These are phyloP conservation scores for Barnettozyma wickerhamii DNA, from an alignment of 805 yeast species.

Conservation along the genomic window DNA sequence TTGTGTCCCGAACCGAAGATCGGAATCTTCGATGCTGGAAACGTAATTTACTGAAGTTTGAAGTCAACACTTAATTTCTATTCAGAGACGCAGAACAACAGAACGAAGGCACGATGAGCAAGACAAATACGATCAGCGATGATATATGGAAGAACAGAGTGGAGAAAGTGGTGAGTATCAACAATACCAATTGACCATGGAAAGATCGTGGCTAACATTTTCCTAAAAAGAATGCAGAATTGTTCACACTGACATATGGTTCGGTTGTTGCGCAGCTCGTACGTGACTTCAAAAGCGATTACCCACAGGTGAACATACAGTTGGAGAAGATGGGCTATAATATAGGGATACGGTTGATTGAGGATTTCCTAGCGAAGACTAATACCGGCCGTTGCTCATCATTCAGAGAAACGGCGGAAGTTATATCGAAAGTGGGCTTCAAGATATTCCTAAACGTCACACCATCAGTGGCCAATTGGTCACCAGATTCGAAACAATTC, in stretches of 20 bases:
- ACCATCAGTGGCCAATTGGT: slow-evolving; percentile 75
- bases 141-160: slow-evolving; percentile 88
- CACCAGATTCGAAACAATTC: slow-evolving; percentile 69
- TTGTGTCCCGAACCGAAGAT: slow-evolving; percentile 4
- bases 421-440: slow-evolving; percentile 82
- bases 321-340: slow-evolving; percentile 92
- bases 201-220: not conserved
- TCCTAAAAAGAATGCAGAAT: slow-evolving; percentile 73
- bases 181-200: no score
- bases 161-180: slow-evolving; percentile 68
- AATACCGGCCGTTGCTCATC: slow-evolving; percentile 78
- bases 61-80: not conserved
- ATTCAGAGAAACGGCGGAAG: slow-evolving; percentile 84
- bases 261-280: slow-evolving; percentile 89
- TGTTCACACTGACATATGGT: slow-evolving; percentile 93
- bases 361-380: slow-evolving; percentile 86
- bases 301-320: slow-evolving; percentile 73
- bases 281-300: slow-evolving; percentile 74
- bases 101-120: slow-evolving; percentile 27
- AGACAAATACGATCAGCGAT: slow-evolving; percentile 58
- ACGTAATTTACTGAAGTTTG: not conserved
- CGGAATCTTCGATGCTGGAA: not conserved
- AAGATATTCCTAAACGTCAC: slow-evolving; percentile 80
- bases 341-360: slow-evolving; percentile 86
- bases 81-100: not conserved